phyloP scores from a whole-genome alignment of 768 basidiomycete genomes.

The Tephrocybe sp. region DNA sequence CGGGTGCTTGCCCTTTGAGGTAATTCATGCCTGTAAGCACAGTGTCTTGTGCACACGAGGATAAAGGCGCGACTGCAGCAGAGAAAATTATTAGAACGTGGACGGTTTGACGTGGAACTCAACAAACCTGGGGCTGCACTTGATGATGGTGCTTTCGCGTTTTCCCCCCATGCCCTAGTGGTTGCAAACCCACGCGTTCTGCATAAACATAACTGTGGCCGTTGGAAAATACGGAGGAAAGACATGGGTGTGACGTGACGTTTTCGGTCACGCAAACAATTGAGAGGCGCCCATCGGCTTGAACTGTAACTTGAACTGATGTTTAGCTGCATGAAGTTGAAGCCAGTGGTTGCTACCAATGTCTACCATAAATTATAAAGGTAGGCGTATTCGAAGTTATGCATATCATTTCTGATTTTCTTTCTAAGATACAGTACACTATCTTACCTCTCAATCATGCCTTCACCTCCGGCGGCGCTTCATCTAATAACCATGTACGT shows the following conservation, averaged over 20 bases:
- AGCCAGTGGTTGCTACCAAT: no score
- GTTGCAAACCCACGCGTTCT: constrained; percentile 15
- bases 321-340: no score
- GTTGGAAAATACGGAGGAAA: constrained; percentile 24
- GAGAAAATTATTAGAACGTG: background rate
- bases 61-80: constrained; percentile 33
- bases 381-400: no score
- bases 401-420: no score
- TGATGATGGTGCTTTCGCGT: constrained; percentile 11
- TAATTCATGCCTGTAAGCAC: constrained; percentile 80
- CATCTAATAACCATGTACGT: no score
- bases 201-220: constrained; percentile 17
- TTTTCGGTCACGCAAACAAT: no score
- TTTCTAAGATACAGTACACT: no score
- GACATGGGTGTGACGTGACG: constrained; percentile 25
- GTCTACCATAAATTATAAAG: no score
- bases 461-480: no score
- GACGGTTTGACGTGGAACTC: background rate
- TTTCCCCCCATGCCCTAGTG: constrained; percentile 9
- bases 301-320: no score
- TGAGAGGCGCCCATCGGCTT: no score
- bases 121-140: constrained; percentile 7
- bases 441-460: no score
- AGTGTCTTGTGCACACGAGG: constrained; percentile 73
- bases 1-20: constrained; percentile 77